Conservation (phyloP, 2,329 filamentous ascomycete species). For the Neofusicoccum cordaticola region DNA sequence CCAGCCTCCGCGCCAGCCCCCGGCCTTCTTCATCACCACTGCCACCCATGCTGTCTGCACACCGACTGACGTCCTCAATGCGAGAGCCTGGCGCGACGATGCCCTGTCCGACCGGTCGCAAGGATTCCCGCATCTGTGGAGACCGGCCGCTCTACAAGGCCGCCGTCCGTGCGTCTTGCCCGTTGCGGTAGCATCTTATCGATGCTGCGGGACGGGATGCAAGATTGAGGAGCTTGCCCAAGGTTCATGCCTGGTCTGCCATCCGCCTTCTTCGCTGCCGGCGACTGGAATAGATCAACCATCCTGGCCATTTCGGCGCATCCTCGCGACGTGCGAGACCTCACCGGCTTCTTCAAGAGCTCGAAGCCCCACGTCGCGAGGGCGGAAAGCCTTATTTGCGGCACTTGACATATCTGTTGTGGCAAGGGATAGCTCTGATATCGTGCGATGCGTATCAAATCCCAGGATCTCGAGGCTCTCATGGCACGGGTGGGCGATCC, state of each 20-base stretch:
- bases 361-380: too few relatives aligned
- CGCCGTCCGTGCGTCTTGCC: not conserved
- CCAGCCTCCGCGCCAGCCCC: conserved; percentile 6
- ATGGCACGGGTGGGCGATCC: not conserved
- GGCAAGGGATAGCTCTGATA: not conserved
- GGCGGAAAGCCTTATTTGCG: not conserved
- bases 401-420: not conserved
- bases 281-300: not conserved
- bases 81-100: not conserved
- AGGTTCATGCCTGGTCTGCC: not conserved
- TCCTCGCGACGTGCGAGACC: not conserved
- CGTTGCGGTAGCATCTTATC: not conserved
- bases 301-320: not conserved
- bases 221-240: not conserved
- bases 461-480: not conserved
- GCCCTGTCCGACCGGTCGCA: not conserved
- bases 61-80: not conserved
- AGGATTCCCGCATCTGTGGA: not conserved
- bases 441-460: not conserved
- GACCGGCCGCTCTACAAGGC: not conserved
- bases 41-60: not conserved
- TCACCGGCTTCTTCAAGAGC: not conserved
- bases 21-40: not conserved
- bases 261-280: not conserved
- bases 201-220: not conserved